Conservation (phyloP, 306 rosid species). For the Vigna reflexopilosa region DNA sequence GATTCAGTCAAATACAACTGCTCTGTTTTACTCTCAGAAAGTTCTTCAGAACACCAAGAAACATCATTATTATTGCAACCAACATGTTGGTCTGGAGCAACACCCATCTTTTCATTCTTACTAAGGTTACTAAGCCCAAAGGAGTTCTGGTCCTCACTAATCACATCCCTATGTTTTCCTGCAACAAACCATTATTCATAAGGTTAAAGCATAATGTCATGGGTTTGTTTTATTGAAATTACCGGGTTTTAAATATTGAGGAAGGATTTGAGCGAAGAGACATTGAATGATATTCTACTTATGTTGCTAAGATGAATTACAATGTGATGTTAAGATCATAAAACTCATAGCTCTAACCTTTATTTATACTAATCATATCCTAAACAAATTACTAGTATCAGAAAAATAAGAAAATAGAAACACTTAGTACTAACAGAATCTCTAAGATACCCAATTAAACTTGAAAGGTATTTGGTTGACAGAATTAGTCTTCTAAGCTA, state of each 20-base stretch:
- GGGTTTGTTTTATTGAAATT: not conserved
- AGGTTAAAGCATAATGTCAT: slow-evolving; percentile 1
- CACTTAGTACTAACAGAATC: too few relatives aligned
- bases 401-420: not conserved
- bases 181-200: slow-evolving; percentile 46
- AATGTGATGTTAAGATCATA: not conserved
- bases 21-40: slow-evolving; percentile 40
- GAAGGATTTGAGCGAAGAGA: not conserved
- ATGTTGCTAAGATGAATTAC: not conserved
- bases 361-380: not conserved
- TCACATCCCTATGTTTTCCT: slow-evolving; percentile 44
- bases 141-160: slow-evolving; percentile 44
- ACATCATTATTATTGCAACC: slow-evolving; percentile 31
- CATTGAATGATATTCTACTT: not conserved
- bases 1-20: slow-evolving; percentile 43
- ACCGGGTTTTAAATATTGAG: not conserved
- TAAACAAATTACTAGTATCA: not conserved
- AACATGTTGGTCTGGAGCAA: slow-evolving; percentile 33
- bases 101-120: slow-evolving; percentile 34
- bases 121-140: slow-evolving; percentile 38
- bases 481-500: slow-evolving; percentile 22
- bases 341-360: not conserved
- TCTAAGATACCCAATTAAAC: not conserved
- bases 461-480: slow-evolving; percentile 13
- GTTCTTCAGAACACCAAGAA: slow-evolving; percentile 45